Evolutionary conservation across 1,284 basidiomycete genomes (phyloP).

Genomic region (Grifola frondosa): DNA sequence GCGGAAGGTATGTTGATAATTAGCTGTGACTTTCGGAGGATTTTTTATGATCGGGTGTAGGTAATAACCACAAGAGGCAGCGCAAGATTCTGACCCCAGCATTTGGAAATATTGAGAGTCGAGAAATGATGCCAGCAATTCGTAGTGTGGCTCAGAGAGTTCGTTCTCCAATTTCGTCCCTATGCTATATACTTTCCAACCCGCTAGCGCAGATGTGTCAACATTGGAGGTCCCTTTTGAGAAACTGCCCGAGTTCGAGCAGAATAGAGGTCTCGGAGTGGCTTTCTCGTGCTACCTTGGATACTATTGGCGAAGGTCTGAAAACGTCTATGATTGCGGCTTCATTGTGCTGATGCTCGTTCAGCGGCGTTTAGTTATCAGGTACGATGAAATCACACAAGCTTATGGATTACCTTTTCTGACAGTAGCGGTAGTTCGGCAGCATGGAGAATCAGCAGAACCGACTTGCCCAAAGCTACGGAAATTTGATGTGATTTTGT

Average conservation of each 20-base stretch:
- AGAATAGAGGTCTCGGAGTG: constrained; percentile 18
- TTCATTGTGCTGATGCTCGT: too few species aligned
- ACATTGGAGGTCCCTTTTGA: constrained; percentile 16
- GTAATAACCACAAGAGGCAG: constrained; percentile 25
- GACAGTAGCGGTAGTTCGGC: too few species aligned
- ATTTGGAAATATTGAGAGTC: constrained; percentile 22
- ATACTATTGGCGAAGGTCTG: constrained; percentile 35
- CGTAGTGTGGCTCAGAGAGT: constrained; percentile 17
- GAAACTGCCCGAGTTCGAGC: constrained; percentile 1
- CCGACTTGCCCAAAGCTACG: too few species aligned
- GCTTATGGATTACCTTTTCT: too few species aligned
- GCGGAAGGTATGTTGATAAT: constrained; percentile 14
- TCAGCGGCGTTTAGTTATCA: too few species aligned
- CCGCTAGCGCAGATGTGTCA: constrained; percentile 13
- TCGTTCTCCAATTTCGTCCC: background rate
- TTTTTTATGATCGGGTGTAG: constrained; percentile 5
- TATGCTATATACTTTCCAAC: too few species aligned
- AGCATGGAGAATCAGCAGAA: too few species aligned
- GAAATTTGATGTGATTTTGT: too few species aligned
- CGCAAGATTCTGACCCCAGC: constrained; percentile 31
- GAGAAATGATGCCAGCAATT: constrained; percentile 23
- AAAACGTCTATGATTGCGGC: too few species aligned
- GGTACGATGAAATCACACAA: too few species aligned
- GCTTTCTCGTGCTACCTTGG: constrained; percentile 31
- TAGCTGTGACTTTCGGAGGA: background rate